phyloP scores from a whole-genome alignment of 345 rosid species.

The Hevea brasiliensis region DNA sequence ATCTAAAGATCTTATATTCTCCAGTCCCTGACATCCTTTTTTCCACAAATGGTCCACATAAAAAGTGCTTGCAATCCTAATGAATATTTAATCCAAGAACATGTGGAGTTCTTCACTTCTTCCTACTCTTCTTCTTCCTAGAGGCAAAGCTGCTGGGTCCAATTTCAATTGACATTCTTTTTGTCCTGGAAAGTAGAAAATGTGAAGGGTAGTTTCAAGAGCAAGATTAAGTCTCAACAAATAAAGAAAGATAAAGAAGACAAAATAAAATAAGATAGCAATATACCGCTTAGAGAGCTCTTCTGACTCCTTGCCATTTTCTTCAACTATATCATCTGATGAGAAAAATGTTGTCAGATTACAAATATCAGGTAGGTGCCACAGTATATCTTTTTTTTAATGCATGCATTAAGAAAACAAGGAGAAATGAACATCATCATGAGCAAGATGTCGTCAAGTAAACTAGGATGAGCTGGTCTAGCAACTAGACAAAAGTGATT shows the following conservation, averaged over 20 bases:
- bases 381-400: not conserved
- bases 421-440: not conserved
- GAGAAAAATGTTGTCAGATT: conserved; percentile 12
- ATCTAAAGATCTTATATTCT: not conserved
- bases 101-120: conserved; percentile 7
- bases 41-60: not conserved
- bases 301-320: conserved; percentile 46
- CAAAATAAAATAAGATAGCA: not conserved
- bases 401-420: not conserved
- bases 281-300: conserved; percentile 56
- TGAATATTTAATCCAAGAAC: too few relatives aligned
- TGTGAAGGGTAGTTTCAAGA: not conserved
- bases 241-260: not conserved
- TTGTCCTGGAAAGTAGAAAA: conserved; percentile 50
- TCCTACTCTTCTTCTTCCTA: conserved; percentile 76
- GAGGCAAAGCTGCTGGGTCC: conserved; percentile 67
- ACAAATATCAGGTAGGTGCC: not conserved
- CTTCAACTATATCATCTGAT: conserved; percentile 34
- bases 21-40: not conserved
- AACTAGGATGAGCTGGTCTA: not conserved
- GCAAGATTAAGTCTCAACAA: not conserved
- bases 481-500: not conserved
- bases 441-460: not conserved
- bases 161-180: conserved; percentile 72
- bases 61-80: not conserved